A percentile compares a stretch with the other conserved stretches of the same genome.
phyloP scores from a whole-genome alignment of 208 protist genomes.

The Leishmania guyanensis region DNA sequence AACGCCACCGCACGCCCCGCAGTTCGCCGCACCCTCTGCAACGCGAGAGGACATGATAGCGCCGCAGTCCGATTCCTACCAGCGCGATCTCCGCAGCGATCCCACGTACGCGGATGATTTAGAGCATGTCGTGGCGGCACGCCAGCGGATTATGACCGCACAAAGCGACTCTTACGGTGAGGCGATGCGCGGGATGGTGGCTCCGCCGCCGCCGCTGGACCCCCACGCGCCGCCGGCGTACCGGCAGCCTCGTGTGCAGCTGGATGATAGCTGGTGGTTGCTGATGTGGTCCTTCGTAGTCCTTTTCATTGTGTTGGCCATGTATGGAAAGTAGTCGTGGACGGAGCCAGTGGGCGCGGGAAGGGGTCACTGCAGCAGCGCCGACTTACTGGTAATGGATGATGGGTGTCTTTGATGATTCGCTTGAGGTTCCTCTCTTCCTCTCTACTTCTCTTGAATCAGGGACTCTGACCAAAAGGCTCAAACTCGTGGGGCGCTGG shows the following conservation, averaged over 20 bases:
- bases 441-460: not conserved
- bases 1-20: constrained; percentile 6
- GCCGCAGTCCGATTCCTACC: constrained; percentile 28
- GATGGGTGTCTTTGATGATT: not conserved
- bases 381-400: not conserved
- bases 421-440: not conserved
- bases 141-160: constrained; percentile 49
- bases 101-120: constrained; percentile 43
- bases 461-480: not conserved
- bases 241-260: constrained; percentile 32
- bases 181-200: constrained; percentile 49
- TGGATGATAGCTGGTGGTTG: constrained; percentile 46
- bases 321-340: constrained; percentile 42
- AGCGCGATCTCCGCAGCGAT: constrained; percentile 49
- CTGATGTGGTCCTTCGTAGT: constrained; percentile 45
- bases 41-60: constrained; percentile 19
- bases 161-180: constrained; percentile 69
- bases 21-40: constrained; percentile 4
- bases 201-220: constrained; percentile 52
- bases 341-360: not conserved
- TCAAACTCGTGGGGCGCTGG: not conserved
- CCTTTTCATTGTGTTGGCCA: constrained; percentile 38
- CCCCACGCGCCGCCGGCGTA: constrained; percentile 36
- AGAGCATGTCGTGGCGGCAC: constrained; percentile 48
- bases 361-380: not conserved